phyloP scores from a whole-genome alignment of 1,139 yeast genomes.

The Eremothecium cymbalariae region DNA sequence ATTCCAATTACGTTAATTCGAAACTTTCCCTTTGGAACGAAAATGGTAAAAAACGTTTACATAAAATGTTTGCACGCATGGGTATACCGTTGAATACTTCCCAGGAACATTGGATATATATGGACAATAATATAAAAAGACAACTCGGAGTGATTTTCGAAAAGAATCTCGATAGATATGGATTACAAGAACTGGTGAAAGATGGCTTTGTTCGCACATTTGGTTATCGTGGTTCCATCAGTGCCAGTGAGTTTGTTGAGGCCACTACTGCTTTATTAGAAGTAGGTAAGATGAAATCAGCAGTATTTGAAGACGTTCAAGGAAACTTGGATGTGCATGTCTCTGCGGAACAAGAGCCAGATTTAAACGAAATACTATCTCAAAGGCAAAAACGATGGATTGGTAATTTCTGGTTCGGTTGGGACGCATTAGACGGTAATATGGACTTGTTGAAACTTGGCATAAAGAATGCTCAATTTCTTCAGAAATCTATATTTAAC shows the following conservation, averaged over 20 bases:
- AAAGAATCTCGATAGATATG: slow-evolving; percentile 65
- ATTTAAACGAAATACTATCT: slow-evolving; percentile 37
- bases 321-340: neutral
- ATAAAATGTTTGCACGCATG: slow-evolving; percentile 92
- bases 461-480: slow-evolving; percentile 64
- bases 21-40: slow-evolving; percentile 85
- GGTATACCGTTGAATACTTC: slow-evolving; percentile 86
- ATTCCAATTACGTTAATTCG: slow-evolving; percentile 83
- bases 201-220: slow-evolving; percentile 81
- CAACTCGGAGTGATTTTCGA: slow-evolving; percentile 62
- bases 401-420: slow-evolving; percentile 85
- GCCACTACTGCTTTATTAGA: slow-evolving; percentile 79
- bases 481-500: slow-evolving; percentile 78
- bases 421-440: slow-evolving; percentile 73
- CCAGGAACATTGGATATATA: slow-evolving; percentile 86
- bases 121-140: slow-evolving; percentile 73
- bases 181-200: slow-evolving; percentile 72
- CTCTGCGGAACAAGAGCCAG: slow-evolving; percentile 9
- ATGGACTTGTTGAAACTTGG: slow-evolving; percentile 62
- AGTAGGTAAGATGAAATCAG: slow-evolving; percentile 37
- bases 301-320: slow-evolving; percentile 1
- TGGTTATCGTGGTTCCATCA: slow-evolving; percentile 79
- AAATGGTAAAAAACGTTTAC: slow-evolving; percentile 78
- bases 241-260: slow-evolving; percentile 93
- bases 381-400: slow-evolving; percentile 69